These are phyloP conservation scores for Ceriops decandra DNA, from an alignment of 345 rosid genomes.

Conservation along the genomic window DNA sequence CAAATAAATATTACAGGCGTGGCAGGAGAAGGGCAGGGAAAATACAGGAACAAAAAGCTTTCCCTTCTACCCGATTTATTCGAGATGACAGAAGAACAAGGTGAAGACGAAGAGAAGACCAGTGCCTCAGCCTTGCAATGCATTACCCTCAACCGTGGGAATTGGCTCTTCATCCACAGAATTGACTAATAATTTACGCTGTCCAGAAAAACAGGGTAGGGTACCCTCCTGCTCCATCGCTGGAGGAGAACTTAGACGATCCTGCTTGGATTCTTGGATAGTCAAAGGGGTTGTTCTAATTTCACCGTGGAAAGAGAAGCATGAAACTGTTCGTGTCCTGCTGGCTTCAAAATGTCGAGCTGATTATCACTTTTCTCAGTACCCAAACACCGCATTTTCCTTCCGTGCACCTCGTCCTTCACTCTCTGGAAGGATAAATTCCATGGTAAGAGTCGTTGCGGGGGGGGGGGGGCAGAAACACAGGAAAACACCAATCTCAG, in stretches of 20 bases:
- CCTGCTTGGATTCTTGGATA: slow-evolving; percentile 22
- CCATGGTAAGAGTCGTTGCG: background rate
- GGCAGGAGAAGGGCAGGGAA: background rate
- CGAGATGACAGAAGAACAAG: background rate
- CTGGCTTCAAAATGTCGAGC: slow-evolving; percentile 33
- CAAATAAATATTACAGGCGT: background rate
- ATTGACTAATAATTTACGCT: slow-evolving; percentile 16
- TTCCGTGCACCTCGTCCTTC: slow-evolving; percentile 62
- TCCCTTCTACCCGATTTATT: slow-evolving; percentile 19
- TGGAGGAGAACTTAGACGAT: slow-evolving; percentile 17
- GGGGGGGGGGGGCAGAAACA: no score
- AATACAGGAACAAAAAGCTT: background rate
- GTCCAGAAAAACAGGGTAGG: slow-evolving; percentile 9
- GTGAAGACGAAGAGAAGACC: background rate
- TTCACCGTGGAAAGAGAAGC: slow-evolving; percentile 38
- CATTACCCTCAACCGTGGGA: slow-evolving; percentile 19
- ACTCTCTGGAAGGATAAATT: slow-evolving; percentile 53
- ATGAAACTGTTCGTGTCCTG: slow-evolving; percentile 60
- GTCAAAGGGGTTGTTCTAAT: slow-evolving; percentile 11
- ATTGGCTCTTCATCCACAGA: slow-evolving; percentile 27
- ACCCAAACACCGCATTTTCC: slow-evolving; percentile 39
- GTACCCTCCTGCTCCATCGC: slow-evolving; percentile 14
- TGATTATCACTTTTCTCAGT: slow-evolving; percentile 26
- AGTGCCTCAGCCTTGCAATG: slow-evolving; percentile 6
- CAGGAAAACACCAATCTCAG: background rate